A percentile compares a stretch with the other conserved stretches of the same genome.
phyloP scores from a whole-genome alignment of 108 stramenopile species.

The Bacterosira constricta region DNA sequence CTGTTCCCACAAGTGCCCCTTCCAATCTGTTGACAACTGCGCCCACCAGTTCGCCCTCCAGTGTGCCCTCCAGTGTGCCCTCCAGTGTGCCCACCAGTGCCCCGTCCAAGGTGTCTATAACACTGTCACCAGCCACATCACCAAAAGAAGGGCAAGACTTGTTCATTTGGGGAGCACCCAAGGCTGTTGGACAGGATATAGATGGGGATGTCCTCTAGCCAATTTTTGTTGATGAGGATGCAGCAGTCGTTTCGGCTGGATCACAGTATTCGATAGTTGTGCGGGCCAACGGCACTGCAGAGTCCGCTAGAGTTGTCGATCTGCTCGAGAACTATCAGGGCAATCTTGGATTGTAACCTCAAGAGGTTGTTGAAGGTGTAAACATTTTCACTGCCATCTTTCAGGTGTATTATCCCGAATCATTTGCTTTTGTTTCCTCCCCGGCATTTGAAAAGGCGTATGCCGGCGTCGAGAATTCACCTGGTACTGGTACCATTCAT shows the following conservation, averaged over 20 bases:
- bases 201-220: constrained; percentile 10
- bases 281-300: constrained; percentile 14
- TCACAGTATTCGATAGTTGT: constrained; percentile 23
- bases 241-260: constrained; percentile 10
- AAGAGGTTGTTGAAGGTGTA: constrained; percentile 2
- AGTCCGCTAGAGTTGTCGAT: constrained; percentile 13
- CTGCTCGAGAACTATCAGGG: constrained; percentile 18
- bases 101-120: too few species aligned
- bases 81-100: neutral
- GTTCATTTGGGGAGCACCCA: constrained; percentile 29
- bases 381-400: constrained; percentile 9
- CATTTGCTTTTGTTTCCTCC: neutral
- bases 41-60: neutral
- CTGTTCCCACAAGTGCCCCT: constrained; percentile 3
- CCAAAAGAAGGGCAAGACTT: constrained; percentile 7
- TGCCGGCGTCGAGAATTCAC: constrained; percentile 11
- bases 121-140: neutral
- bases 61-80: neutral
- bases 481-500: constrained; percentile 24
- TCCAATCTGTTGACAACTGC: neutral
- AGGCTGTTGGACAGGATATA: constrained; percentile 23
- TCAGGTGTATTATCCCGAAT: constrained; percentile 11
- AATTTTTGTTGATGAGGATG: constrained; percentile 19
- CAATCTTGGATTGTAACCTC: constrained; percentile 17
- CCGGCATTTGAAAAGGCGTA: constrained; percentile 21